Base-by-base conservation (phyloP, 345 rosid species). In the Boechera retrofracta region DNA sequence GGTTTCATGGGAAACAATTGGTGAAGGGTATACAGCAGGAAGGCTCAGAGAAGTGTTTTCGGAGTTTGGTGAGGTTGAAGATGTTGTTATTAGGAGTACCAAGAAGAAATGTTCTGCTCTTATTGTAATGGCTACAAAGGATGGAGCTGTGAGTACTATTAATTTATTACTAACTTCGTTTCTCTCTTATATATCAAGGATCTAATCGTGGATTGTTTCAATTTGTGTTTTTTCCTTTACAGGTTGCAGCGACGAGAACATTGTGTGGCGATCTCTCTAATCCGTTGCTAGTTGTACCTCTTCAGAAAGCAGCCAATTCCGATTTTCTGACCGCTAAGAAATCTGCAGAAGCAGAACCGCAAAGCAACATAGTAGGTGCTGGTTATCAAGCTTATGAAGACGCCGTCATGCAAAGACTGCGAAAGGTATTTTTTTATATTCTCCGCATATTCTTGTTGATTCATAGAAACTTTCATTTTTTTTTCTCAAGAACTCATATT, bases 21-120 rank as follows among this genome's bases (percentile, higher is more conserved):
- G 97, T 31, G 83, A 82, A 64, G 97, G 84, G 48, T 92, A 90
- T 65, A 71, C 86, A 15, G 85, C 89, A 0, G 87, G 77, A 78
- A 88, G 88, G 82, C 79, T 91, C 42, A 87, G 81, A 80, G 86
- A 87, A 69, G 45, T 90, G 60, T 89, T 94, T 78, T 86, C 90
- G 1, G 80, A 73, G 80, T 89, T 94, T 87, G 98, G 97, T 52
- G 78, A 65, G 28, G 94, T 94, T 51, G 97, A 92, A 75, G 98
- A 92, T 69, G 85, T 92, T 9, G 91, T 92, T 21, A 86, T 88
- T 2, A 86, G 81, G 74, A 90, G 87, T 77, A 79, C 86, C 55
- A 91, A 89, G 87, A 91, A 85, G 79, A 92, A 82, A 73, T 81
- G 91, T 16, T 90, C 95, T 35, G 98, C 97, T 1, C 84, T 94